These are phyloP conservation scores for Tulasnella sp. DNA, from an alignment of 768 basidiomycete genomes.

Conservation along the genomic window DNA sequence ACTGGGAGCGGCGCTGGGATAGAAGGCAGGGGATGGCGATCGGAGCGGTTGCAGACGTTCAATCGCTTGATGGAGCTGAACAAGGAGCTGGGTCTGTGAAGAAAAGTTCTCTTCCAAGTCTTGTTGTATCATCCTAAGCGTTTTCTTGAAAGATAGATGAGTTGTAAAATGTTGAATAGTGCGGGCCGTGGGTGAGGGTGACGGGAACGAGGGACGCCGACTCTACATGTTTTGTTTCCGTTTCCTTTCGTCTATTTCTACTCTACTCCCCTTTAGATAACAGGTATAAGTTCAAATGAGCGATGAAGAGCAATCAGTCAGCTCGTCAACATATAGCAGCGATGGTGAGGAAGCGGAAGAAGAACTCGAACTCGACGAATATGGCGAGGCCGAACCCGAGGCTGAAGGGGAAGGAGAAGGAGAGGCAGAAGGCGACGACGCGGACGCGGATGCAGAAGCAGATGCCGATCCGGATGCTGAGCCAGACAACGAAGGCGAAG, in stretches of 20 bases:
- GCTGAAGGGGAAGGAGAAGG: conserved; percentile 20
- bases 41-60: background rate
- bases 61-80: no score
- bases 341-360: background rate
- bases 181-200: no score
- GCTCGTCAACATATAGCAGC: background rate
- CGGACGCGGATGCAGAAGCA: conserved; percentile 19
- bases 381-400: conserved; percentile 11
- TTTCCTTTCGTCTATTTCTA: no score
- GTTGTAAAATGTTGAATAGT: no score
- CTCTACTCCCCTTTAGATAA: no score
- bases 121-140: no score
- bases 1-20: background rate
- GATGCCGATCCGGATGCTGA: conserved; percentile 19
- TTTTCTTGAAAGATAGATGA: no score
- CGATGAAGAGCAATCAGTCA: conserved; percentile 9
- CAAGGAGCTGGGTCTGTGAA: no score
- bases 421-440: conserved; percentile 20
- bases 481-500: conserved; percentile 5
- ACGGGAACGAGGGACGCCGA: no score
- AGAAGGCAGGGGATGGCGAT: background rate
- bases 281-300: no score
- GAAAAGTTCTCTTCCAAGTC: no score
- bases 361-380: background rate
- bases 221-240: no score